Conservation (phyloP, 208 protist genomes). For the Leishmania martiniquensis region DNA sequence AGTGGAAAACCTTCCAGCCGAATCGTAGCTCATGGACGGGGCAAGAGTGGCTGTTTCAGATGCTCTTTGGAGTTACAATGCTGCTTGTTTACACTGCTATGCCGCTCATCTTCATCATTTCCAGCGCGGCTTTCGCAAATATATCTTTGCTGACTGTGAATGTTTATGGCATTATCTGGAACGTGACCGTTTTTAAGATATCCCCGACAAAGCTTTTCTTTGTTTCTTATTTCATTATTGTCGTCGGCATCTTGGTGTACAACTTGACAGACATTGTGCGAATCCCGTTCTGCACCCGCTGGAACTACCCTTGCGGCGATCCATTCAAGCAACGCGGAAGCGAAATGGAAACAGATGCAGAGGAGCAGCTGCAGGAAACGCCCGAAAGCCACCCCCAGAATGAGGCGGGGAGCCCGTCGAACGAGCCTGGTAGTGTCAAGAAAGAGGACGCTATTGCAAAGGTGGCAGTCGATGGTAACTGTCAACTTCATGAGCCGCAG, state of each 20-base stretch:
- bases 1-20: conserved; percentile 67
- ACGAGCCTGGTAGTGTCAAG: background rate
- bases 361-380: background rate
- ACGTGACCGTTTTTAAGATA: conserved; percentile 77
- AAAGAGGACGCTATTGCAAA: background rate
- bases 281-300: conserved; percentile 47
- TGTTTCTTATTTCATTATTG: conserved; percentile 75
- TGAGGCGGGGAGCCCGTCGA: background rate
- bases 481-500: background rate
- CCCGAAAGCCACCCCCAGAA: background rate
- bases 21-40: conserved; percentile 53
- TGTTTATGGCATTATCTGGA: conserved; percentile 87
- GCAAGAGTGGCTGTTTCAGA: conserved; percentile 74
- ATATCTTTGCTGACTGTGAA: conserved; percentile 76
- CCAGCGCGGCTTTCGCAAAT: conserved; percentile 85
- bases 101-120: conserved; percentile 70
- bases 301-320: conserved; percentile 72
- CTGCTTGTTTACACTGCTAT: conserved; percentile 77
- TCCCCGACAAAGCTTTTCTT: conserved; percentile 74
- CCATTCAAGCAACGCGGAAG: conserved; percentile 20
- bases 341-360: background rate
- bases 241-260: conserved; percentile 68
- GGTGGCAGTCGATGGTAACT: background rate
- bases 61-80: conserved; percentile 87
- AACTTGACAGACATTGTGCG: conserved; percentile 67